A percentile compares a stretch with the other conserved stretches of the same genome.
Conservation (phyloP, 2,329 filamentous ascomycete genomes). For the Didymella pinodella region DNA sequence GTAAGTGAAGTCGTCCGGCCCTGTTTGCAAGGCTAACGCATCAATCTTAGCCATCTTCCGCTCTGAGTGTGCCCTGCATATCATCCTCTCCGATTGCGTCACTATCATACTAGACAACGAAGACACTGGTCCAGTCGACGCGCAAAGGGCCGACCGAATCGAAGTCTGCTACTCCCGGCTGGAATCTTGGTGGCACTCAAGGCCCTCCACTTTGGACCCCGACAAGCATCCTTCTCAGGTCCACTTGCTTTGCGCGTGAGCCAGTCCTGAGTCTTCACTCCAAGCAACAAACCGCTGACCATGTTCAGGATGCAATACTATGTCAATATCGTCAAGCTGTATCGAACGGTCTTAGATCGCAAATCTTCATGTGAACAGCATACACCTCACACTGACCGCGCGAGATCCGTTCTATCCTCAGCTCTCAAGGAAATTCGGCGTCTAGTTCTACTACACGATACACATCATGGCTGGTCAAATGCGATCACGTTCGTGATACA, state of each 20-base stretch:
- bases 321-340: constrained; percentile 36
- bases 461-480: constrained; percentile 35
- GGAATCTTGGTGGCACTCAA: constrained; percentile 35
- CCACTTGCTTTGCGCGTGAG: constrained; percentile 41
- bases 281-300: constrained; percentile 18
- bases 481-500: constrained; percentile 39
- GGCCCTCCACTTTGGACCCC: constrained; percentile 29
- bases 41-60: constrained; percentile 34
- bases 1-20: constrained; percentile 15
- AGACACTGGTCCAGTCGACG: constrained; percentile 4
- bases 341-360: constrained; percentile 32
- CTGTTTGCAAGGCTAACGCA: constrained; percentile 5
- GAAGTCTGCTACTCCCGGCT: constrained; percentile 35
- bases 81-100: constrained; percentile 37
- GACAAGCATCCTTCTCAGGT: constrained; percentile 32
- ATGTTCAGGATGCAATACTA: constrained; percentile 37
- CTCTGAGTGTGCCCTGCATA: constrained; percentile 37
- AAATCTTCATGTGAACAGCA: constrained; percentile 22
- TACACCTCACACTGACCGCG: constrained; percentile 28
- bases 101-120: constrained; percentile 26
- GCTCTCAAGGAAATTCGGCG: constrained; percentile 36
- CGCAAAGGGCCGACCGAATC: constrained; percentile 26
- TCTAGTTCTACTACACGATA: constrained; percentile 37
- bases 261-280: neutral
- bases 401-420: constrained; percentile 24